Conservation (phyloP, 345 rosid genomes). For the Gossypium stocksii region DNA sequence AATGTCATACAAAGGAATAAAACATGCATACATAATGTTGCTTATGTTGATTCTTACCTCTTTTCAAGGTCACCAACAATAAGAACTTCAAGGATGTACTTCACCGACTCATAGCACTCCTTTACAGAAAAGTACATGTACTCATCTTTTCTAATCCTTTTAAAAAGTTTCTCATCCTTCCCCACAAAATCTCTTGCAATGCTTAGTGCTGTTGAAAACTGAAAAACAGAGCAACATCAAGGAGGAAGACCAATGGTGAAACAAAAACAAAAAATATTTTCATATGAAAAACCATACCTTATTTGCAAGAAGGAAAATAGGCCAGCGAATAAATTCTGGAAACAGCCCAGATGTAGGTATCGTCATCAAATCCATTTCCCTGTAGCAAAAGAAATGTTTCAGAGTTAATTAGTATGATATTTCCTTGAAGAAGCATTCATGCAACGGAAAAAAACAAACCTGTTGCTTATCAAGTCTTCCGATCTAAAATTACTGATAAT, state of each 20-base stretch:
- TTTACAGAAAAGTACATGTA: slow-evolving; percentile 79
- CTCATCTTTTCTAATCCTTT: slow-evolving; percentile 73
- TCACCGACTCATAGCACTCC: slow-evolving; percentile 85
- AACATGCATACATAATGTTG: neutral
- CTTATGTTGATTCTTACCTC: slow-evolving; percentile 38
- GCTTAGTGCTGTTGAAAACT: slow-evolving; percentile 84
- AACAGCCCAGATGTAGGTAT: slow-evolving; percentile 68
- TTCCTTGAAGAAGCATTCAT: neutral
- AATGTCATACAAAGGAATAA: neutral
- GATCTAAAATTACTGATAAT: slow-evolving; percentile 61
- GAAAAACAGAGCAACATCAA: slow-evolving; percentile 30
- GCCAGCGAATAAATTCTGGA: slow-evolving; percentile 74
- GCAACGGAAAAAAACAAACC: slow-evolving; percentile 33
- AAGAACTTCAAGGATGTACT: slow-evolving; percentile 78
- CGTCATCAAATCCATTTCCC: slow-evolving; percentile 88
- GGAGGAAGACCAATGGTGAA: slow-evolving; percentile 19
- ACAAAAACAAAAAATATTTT: slow-evolving; percentile 5
- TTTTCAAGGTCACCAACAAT: slow-evolving; percentile 75
- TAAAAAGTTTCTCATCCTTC: slow-evolving; percentile 57
- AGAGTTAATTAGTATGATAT: slow-evolving; percentile 8
- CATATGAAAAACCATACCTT: slow-evolving; percentile 43
- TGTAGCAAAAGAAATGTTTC: slow-evolving; percentile 24
- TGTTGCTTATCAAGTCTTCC: slow-evolving; percentile 93
- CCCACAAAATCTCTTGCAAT: slow-evolving; percentile 73
- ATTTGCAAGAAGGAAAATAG: slow-evolving; percentile 86